A percentile compares a stretch with the other conserved stretches of the same genome.
These are phyloP conservation scores for Gymnopilus dilepis DNA, from an alignment of 768 basidiomycete genomes.

Conservation along the genomic window DNA sequence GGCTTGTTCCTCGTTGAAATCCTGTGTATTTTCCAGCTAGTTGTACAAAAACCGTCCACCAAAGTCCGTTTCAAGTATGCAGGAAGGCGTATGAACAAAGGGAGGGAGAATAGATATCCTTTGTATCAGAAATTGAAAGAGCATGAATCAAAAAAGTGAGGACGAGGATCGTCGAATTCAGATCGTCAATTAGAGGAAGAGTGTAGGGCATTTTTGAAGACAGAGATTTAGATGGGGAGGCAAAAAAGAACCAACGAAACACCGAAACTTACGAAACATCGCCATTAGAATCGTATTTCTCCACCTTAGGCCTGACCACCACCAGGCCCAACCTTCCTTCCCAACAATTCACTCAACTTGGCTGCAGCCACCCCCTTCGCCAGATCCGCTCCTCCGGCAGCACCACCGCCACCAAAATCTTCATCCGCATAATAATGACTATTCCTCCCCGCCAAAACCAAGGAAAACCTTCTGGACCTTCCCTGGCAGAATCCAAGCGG, in stretches of 20 bases:
- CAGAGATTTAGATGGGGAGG: background rate
- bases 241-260: background rate
- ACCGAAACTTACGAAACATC: background rate
- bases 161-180: no score
- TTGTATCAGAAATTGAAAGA: no score
- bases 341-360: slow-evolving; percentile 59
- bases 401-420: slow-evolving; percentile 3
- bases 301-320: background rate
- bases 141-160: no score
- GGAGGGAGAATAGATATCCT: background rate
- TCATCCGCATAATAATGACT: slow-evolving; percentile 27
- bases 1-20: no score
- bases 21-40: no score
- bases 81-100: background rate
- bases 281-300: background rate
- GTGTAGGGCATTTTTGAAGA: no score
- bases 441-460: slow-evolving; percentile 52
- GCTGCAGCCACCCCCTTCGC: slow-evolving; percentile 56
- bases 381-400: slow-evolving; percentile 26
- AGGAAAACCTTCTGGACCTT: slow-evolving; percentile 58
- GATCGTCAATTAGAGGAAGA: no score
- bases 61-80: background rate
- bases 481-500: slow-evolving; percentile 14
- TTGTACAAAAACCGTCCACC: no score
- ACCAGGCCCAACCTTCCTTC: slow-evolving; percentile 36